phyloP scores from a whole-genome alignment of 2,329 filamentous ascomycete genomes.

The Cordyceps pruinosa region DNA sequence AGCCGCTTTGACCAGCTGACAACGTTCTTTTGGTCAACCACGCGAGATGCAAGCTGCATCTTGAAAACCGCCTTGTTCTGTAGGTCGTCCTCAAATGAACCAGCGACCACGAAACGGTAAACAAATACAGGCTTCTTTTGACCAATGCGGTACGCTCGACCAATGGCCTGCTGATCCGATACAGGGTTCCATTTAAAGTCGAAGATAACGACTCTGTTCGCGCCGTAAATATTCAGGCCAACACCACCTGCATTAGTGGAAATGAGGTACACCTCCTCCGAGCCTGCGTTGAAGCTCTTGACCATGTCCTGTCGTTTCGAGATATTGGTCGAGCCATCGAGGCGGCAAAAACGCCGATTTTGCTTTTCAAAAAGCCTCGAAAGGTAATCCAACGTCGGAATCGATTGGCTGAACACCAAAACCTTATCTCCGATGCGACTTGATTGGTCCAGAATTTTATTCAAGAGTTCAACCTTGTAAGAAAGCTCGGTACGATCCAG shows the following conservation, averaged over 20 bases:
- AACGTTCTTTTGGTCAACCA: constrained; percentile 78
- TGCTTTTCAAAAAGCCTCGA: constrained; percentile 46
- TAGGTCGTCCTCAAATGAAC: constrained; percentile 70
- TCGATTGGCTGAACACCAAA: constrained; percentile 71
- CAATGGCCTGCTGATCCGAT: constrained; percentile 79
- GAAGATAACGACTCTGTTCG: constrained; percentile 80
- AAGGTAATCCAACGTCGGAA: constrained; percentile 64
- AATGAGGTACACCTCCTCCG: constrained; percentile 63
- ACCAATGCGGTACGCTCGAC: constrained; percentile 77
- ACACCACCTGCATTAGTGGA: constrained; percentile 77
- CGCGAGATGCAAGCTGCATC: constrained; percentile 66
- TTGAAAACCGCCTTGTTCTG: constrained; percentile 77
- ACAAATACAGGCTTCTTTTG: constrained; percentile 77
- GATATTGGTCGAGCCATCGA: constrained; percentile 61
- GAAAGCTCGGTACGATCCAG: constrained; percentile 48
- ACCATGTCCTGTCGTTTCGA: constrained; percentile 53
- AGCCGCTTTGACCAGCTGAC: constrained; percentile 56
- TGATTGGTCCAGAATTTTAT: constrained; percentile 62
- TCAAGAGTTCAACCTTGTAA: constrained; percentile 61
- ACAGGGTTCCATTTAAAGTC: constrained; percentile 78
- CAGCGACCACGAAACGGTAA: constrained; percentile 71
- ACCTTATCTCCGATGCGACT: constrained; percentile 61
- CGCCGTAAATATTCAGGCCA: constrained; percentile 76
- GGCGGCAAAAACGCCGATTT: constrained; percentile 43
- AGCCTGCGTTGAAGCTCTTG: constrained; percentile 59